Conservation (phyloP, 176 grass and related monocot genomes). For the Neostapfia colusana region DNA sequence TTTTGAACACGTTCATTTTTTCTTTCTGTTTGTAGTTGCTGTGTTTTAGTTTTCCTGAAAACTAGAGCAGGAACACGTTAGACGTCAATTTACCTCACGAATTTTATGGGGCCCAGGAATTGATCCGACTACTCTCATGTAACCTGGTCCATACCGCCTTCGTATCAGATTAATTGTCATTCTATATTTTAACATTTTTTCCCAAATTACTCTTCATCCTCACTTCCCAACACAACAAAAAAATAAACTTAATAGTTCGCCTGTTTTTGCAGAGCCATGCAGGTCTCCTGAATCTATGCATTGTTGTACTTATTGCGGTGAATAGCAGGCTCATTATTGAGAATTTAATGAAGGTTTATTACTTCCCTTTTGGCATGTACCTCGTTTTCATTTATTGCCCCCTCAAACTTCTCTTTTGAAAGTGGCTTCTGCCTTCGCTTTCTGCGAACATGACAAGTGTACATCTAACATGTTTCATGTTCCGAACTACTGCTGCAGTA, state of each 20-base stretch:
- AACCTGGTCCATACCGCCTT: background rate
- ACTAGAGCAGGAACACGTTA: background rate
- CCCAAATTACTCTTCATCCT: too few species aligned
- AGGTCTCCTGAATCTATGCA: conserved; percentile 97
- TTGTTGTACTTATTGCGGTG: conserved; percentile 90
- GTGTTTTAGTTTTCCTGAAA: background rate
- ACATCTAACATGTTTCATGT: conserved; percentile 10
- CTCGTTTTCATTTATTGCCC: conserved; percentile 8
- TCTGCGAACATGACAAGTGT: conserved; percentile 9
- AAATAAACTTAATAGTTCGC: conserved; percentile 1
- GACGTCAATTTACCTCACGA: background rate
- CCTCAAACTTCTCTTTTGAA: too few species aligned
- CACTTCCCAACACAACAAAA: too few species aligned
- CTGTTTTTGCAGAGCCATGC: conserved; percentile 91
- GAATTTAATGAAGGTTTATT: conserved; percentile 93
- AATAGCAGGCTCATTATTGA: conserved; percentile 97
- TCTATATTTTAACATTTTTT: too few species aligned
- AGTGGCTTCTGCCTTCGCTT: conserved; percentile 28
- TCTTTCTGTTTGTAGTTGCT: too few species aligned
- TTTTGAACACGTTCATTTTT: too few species aligned
- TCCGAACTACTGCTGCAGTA: conserved; percentile 62
- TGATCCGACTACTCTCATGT: background rate
- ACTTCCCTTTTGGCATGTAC: conserved; percentile 3
- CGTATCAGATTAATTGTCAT: too few species aligned
- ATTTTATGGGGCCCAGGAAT: background rate